Base-by-base conservation (phyloP, 139 green algal genomes). In the Pseudopediastrum boryanum region DNA sequence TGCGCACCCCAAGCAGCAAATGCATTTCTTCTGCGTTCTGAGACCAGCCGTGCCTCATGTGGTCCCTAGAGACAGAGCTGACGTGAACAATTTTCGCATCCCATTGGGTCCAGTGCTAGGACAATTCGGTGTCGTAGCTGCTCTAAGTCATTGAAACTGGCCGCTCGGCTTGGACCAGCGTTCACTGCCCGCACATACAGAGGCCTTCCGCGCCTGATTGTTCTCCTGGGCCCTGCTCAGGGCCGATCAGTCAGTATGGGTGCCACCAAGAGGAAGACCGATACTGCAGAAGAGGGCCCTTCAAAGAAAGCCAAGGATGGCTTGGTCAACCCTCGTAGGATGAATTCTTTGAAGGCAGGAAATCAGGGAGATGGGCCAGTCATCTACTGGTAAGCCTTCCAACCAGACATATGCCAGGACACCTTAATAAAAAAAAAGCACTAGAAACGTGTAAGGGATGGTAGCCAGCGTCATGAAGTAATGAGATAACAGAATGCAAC, bases 381-480 rank as follows among this genome's bases (percentile, higher is more conserved):
- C 13, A 79, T 96, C 0, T 94, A 94, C 79, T 96, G 92, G 92
- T 92, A 61, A 4, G 81, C 8, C 8, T 41, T 4, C 41, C 36
- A 64, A 33, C 4, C 38, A 35, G 4, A 36, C 9, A 31, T 59
- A 39, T 63, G 21, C 64, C 33, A 21, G 39, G 46, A 33, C 56
- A 25, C 52, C 19, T 25, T 63, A 8, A 27, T 5, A 41, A 50
- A 58, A 12, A 52, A 31, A 42, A 42, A 0, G 71, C 29, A 56
- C 19, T 3, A 64, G 61, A 29, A 65, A 12, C n/a, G 29, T 46
- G 58, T 42, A 12, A 36, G 6, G 38, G 23, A 58, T 39, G 9
- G 16, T 13, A 67, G 13, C 25, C 10, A n/a, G 44, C 25, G 25
- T 64, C 58, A n/a, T 54, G 39, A 23, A n/a, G 46, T 25, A 70